A percentile compares a stretch with the other conserved stretches of the same genome.
These are phyloP conservation scores for Elongisporangium prolatum DNA, from an alignment of 352 stramenopile genomes.

Conservation along the genomic window DNA sequence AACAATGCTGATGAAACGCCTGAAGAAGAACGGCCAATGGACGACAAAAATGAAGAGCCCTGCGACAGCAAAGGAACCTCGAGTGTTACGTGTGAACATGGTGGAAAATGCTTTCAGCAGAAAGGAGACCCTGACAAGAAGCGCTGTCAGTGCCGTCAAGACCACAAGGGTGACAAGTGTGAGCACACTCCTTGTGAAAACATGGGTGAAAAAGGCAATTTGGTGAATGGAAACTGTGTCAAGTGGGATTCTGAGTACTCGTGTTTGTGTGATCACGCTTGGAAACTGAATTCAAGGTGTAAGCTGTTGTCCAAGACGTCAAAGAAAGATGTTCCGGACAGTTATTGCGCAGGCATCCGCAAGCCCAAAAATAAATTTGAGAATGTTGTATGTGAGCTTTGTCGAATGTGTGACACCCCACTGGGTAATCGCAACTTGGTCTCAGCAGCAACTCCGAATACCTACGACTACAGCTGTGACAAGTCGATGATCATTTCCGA, in stretches of 20 bases:
- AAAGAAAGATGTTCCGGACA: background rate
- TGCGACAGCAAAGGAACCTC: background rate
- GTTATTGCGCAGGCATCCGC: background rate
- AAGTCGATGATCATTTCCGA: background rate
- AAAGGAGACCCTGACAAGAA: slow-evolving; percentile 6
- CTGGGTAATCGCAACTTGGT: no score
- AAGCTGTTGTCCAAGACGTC: background rate
- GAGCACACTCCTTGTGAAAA: slow-evolving; percentile 6
- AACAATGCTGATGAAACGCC: background rate
- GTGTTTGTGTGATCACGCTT: background rate
- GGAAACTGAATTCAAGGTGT: background rate
- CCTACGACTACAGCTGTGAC: background rate
- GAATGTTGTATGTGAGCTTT: background rate
- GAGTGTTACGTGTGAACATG: background rate
- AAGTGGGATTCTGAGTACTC: slow-evolving; percentile 6
- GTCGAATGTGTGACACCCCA: background rate
- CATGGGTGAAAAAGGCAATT: slow-evolving; percentile 6
- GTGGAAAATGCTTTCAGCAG: slow-evolving; percentile 3
- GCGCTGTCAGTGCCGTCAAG: slow-evolving; percentile 6
- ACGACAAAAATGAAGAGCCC: background rate
- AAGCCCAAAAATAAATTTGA: background rate
- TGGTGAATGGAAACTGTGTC: slow-evolving; percentile 8
- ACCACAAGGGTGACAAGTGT: slow-evolving; percentile 9
- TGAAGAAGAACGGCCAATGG: background rate
- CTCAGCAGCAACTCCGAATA: background rate